Percentiles rank a stretch among this genome's conserved stretches.
These are phyloP conservation scores for Scolecobasidium constrictum DNA, from an alignment of 2,329 filamentous ascomycete species.

Conservation along the genomic window DNA sequence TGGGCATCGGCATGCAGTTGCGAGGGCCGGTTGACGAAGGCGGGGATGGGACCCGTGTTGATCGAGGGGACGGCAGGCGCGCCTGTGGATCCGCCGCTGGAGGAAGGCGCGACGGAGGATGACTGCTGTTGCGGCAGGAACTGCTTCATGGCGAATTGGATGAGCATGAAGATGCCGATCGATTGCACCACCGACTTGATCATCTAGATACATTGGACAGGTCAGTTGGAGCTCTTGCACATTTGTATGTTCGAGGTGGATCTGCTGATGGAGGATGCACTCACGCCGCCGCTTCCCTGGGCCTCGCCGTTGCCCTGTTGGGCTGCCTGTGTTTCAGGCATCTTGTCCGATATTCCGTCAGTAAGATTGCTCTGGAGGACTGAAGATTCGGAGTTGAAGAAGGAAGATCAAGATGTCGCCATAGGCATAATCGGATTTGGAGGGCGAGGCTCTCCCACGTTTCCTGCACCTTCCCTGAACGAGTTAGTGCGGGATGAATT, in stretches of 20 bases:
- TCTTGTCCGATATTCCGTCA: too few relatives aligned
- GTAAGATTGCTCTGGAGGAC: too few relatives aligned
- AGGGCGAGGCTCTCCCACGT: too few relatives aligned
- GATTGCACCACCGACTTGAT: constrained; percentile 38
- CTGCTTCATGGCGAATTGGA: constrained; percentile 46
- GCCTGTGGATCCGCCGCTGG: constrained; percentile 11
- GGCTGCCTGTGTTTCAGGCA: neutral
- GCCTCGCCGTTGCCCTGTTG: neutral
- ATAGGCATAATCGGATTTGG: too few relatives aligned
- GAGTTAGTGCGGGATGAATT: too few relatives aligned
- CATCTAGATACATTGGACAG: constrained; percentile 17
- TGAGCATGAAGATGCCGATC: constrained; percentile 47
- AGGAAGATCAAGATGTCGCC: too few relatives aligned
- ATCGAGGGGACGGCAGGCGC: constrained; percentile 14
- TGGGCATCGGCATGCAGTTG: constrained; percentile 41
- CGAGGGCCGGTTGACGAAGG: constrained; percentile 23
- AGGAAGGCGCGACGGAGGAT: constrained; percentile 12
- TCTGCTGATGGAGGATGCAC: too few relatives aligned
- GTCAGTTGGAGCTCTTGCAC: too few relatives aligned
- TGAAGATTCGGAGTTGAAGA: too few relatives aligned
- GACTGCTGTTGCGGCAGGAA: constrained; percentile 22
- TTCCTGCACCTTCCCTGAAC: too few relatives aligned
- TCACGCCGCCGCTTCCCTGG: neutral
- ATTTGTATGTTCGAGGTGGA: too few relatives aligned
- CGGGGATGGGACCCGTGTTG: constrained; percentile 22